Conservation (phyloP, 768 basidiomycete genomes). For the Boletus reticuloceps region DNA sequence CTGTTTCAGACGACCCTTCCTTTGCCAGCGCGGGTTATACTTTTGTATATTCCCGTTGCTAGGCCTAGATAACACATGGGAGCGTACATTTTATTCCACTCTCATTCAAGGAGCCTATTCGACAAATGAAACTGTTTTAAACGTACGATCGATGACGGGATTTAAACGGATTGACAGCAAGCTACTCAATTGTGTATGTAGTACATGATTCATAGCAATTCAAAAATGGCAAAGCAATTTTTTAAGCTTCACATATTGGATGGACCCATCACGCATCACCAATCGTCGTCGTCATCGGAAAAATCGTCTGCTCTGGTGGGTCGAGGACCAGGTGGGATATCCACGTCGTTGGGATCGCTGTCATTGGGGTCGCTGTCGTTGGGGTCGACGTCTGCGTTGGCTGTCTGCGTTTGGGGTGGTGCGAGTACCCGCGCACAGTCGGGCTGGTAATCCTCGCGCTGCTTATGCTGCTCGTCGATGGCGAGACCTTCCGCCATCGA, state of each 20-base stretch:
- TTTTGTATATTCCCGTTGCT: background rate
- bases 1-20: constrained; percentile 3
- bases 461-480: constrained; percentile 44
- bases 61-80: constrained; percentile 6
- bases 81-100: constrained; percentile 9
- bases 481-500: constrained; percentile 44
- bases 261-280: constrained; percentile 19
- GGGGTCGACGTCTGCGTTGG: constrained; percentile 2
- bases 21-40: constrained; percentile 7
- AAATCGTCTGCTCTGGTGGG: constrained; percentile 18
- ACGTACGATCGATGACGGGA: too few species aligned
- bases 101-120: background rate
- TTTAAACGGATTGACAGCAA: too few species aligned
- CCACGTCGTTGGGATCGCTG: constrained; percentile 6
- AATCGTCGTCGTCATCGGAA: constrained; percentile 30
- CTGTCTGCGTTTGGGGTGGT: constrained; percentile 1
- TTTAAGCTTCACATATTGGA: too few species aligned
- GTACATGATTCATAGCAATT: too few species aligned
- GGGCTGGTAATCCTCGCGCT: constrained; percentile 14
- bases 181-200: too few species aligned
- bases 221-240: too few species aligned
- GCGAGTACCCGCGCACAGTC: constrained; percentile 11
- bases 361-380: constrained; percentile 10
- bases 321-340: constrained; percentile 1
- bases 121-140: background rate